phyloP scores from a whole-genome alignment of 139 green algal species.

The Picochlorum sp. region DNA sequence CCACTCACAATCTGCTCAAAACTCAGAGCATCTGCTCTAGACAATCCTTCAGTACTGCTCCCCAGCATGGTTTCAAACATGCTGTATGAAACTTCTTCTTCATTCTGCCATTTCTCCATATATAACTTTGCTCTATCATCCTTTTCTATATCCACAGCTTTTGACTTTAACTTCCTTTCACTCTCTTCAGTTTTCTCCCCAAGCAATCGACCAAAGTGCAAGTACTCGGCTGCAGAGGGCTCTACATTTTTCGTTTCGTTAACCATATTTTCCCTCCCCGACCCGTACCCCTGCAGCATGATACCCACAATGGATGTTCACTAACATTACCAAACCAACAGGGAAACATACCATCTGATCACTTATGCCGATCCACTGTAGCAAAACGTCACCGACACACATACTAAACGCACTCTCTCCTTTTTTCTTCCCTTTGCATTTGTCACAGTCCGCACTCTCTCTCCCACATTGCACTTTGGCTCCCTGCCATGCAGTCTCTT shows the following conservation, averaged over 20 bases:
- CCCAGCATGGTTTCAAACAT: slow-evolving; percentile 22
- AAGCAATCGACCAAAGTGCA: slow-evolving; percentile 22
- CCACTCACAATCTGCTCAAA: neutral
- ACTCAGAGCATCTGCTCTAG: neutral
- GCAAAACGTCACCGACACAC: too few species aligned
- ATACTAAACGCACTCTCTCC: too few species aligned
- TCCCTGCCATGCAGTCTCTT: too few species aligned
- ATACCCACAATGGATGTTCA: neutral
- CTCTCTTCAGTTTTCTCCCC: slow-evolving; percentile 8
- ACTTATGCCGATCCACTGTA: too few species aligned
- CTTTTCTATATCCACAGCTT: neutral
- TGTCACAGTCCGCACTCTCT: too few species aligned
- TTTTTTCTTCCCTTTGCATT: too few species aligned
- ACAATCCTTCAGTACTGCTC: neutral
- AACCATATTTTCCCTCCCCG: neutral
- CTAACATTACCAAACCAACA: too few species aligned
- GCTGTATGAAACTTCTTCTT: slow-evolving; percentile 8
- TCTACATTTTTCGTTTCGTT: neutral
- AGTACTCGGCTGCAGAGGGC: slow-evolving; percentile 1
- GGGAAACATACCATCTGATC: too few species aligned
- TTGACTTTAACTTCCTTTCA: slow-evolving; percentile 7
- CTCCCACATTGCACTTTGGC: too few species aligned
- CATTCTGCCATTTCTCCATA: slow-evolving; percentile 7
- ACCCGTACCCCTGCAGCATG: slow-evolving; percentile 19
- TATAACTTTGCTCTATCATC: slow-evolving; percentile 1